Base-by-base conservation (phyloP, 2,329 filamentous ascomycete genomes). In the Aspergillus udagawae region DNA sequence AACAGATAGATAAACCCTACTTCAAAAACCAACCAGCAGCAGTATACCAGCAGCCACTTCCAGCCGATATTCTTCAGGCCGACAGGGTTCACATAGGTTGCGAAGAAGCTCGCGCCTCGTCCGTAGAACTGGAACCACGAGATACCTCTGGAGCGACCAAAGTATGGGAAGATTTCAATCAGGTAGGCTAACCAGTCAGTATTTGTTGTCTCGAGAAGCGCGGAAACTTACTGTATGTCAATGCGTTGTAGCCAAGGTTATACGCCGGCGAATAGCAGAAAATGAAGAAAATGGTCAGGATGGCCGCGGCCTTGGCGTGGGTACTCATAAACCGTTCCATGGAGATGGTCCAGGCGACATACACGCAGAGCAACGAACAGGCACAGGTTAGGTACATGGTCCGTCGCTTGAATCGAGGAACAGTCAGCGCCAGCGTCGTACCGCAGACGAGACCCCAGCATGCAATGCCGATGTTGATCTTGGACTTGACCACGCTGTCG, bases 201-300 rank as follows among this genome's bases (percentile, higher is more conserved):
- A 52, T 14, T 25, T 28, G 52, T 17, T 17, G 3, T 3, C 4
- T 25, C 23, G 23, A 25, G 23, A 25, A 3, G 23, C 3, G 2
- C 23, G 3, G 23, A 25, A 25, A 25, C 23, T 25, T 25, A 67
- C 65, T 67, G 53, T 67, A 67, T n/a, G 83, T 86, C 54, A 88
- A 74, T 14, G 85, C 83, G 65, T 87, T 88, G 69, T 86, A 86
- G n/a, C 84, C 85, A 51, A 87, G 78, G 63, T 87, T 87, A 68
- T 87, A 88, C 59, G 75, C 77, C 3, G 84, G 82, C 9, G 78
- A 79, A 68, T 86, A 87, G 3, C 78, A 74, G 60, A 85, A 87
- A 63, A 83, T 84, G 70, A 85, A 87, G 70, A 86, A 80, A 32
- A 86, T 64, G 41, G 77, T 70, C 6, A 73, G 64, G 9, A 69